Evolutionary conservation across 805 yeast genomes (phyloP), one percentile per base, ranked within the genome.

Genomic region (Barnettozyma sp.): DNA sequence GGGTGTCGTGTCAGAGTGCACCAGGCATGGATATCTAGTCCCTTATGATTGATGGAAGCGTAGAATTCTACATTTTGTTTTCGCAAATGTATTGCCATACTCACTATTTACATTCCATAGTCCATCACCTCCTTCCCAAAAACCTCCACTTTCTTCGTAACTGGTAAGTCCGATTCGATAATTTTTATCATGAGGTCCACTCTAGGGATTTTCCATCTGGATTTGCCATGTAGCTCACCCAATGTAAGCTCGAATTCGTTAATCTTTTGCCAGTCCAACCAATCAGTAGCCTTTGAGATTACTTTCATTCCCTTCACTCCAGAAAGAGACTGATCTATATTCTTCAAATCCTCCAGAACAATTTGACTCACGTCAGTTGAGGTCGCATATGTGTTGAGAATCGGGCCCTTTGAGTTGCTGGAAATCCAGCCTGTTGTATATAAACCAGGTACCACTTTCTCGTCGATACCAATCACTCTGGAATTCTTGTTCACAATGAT

Each of bases 371-470:
- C 78, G 7, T 75, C 71, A 43, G 79, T 79, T 1, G 96, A 75
- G 40, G 82, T 87, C 70, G 80, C 71, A 81, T 90, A 83, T 1
- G 97, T 86, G 11, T 84, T 70, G 13, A 94, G 94, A 45, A 92
- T 92, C 4, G 86, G 94, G 2, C 98, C 98, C 20, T 71, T 71
- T 7, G 95, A 82, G 1, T 95, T 94, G 34, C 73, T 77, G 38
- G 82, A 76, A 31, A 87, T 78, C 98, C 98, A 92, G 0, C 98
- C 98, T 7, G 87, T 65, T 3, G 83, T 78, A 48, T 87, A 90
- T 40, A 85, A 60, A 1, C 85, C 81, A 2, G 53, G 61, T 20
- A 55, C 48, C 24, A 42, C 46, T 27, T 35, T 41, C 14, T 49
- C 51, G 1, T 45, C 34, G 1, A 45, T 39, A 22, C 54, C 46